phyloP scores from a whole-genome alignment of 1,139 yeast species.

The Nakaseomyces kungkrabaensis region DNA sequence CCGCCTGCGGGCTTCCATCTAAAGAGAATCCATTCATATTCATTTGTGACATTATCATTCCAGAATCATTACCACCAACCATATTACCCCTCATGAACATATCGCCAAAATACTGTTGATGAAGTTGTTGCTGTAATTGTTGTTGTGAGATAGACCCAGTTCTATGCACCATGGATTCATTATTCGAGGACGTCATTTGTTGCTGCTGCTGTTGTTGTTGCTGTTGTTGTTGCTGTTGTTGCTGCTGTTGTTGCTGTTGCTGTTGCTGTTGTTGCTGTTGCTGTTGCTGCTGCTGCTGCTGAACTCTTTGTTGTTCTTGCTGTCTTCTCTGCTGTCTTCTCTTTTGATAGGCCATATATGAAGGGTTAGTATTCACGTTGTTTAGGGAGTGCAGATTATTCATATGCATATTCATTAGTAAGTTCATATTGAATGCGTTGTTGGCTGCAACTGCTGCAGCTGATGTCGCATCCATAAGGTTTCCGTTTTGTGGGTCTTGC shows the following conservation, averaged over 20 bases:
- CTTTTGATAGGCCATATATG: conserved; percentile 3
- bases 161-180: neutral
- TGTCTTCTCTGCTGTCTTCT: conserved; percentile 1
- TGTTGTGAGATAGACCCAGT: neutral
- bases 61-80: neutral
- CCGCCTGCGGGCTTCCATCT: conserved; percentile 2
- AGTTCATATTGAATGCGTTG: conserved; percentile 1
- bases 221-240: neutral
- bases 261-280: neutral
- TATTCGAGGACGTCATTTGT: neutral
- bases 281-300: neutral
- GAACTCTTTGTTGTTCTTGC: neutral
- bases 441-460: conserved; percentile 2
- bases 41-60: conserved; percentile 1
- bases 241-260: neutral
- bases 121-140: conserved; percentile 1
- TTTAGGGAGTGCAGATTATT: conserved; percentile 1
- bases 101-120: conserved; percentile 2
- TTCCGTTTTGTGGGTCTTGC: neutral
- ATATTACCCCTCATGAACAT: neutral
- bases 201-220: conserved; percentile 1
- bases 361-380: conserved; percentile 2
- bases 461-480: neutral
- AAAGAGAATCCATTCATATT: conserved; percentile 1
- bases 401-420: conserved; percentile 2